Base-by-base conservation (phyloP, 2,329 filamentous ascomycete species). In the Amauroascus verrucosus region DNA sequence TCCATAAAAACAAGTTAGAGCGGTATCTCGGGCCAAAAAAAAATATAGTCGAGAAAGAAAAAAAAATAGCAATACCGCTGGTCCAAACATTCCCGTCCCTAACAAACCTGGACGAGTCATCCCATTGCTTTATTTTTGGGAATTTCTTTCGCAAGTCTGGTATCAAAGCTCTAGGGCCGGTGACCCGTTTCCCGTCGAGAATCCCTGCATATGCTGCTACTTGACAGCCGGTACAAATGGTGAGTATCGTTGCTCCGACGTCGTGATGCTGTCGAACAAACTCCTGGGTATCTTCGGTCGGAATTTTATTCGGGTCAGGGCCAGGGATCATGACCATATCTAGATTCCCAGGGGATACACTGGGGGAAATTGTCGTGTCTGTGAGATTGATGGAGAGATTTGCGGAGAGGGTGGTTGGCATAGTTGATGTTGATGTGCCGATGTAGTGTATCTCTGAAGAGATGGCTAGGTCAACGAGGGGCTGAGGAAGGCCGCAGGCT, bases 251-350 rank as follows among this genome's bases (percentile, higher is more conserved):
- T 26, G 55, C 61, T 18, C 60, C 61, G 40, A 50, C 59, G 6
- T 59, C 60, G 11, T 67, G 56, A 57, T 72, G 70, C 7, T 51
- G 54, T 13, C 62, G 60, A 14, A 72, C 54, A 50, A 69, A 72
- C 1, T 62, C 59, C 3, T 63, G 46, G 18, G 62, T 63, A 30
- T 62, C 61, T 11, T 64, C 60, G 1, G 59, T 54, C 0, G 67
- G 67, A 0, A 63, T 54, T 3, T 52, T 18, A 13, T 56, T 60
- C 0, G 69, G 70, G 6, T 70, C 62, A 0, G 69, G 67, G 2
- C 70, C 70, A 0, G 70, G 70, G 6, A 72, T 62, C 32, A 70
- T 37, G 3, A 72, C 54, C 28, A 70, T 57, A 51, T 71, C 69
- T 0, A 72, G 58, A 0, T 61, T 63, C 2, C 69, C 68, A 0